phyloP scores from a whole-genome alignment of 768 basidiomycete species.

The Suillus hirtellus region DNA sequence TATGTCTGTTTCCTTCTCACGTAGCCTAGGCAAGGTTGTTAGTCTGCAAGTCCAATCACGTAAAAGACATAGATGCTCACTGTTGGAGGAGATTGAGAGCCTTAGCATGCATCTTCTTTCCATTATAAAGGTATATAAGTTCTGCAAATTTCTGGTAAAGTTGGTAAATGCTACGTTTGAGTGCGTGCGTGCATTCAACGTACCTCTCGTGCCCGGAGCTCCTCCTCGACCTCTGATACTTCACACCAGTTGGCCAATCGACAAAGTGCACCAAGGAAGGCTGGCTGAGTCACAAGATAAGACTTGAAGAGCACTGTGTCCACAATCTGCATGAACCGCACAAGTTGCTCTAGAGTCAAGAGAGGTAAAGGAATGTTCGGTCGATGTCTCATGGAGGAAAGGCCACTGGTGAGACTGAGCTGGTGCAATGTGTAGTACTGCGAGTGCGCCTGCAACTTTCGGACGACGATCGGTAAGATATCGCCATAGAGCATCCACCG shows the following conservation, averaged over 20 bases:
- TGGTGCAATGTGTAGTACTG: slow-evolving; percentile 65
- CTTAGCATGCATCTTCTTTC: slow-evolving; percentile 93
- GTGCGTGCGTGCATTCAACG: slow-evolving; percentile 17
- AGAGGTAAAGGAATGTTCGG: slow-evolving; percentile 73
- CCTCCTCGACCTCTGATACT: slow-evolving; percentile 89
- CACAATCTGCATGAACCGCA: slow-evolving; percentile 89
- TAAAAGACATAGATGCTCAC: slow-evolving; percentile 55
- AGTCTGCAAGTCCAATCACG: too few species aligned
- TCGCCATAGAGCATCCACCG: slow-evolving; percentile 84
- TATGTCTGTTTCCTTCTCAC: slow-evolving; percentile 73
- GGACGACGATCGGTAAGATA: slow-evolving; percentile 91
- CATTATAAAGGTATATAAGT: slow-evolving; percentile 87
- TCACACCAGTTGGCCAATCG: slow-evolving; percentile 97
- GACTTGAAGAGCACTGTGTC: slow-evolving; percentile 95
- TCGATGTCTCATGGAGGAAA: slow-evolving; percentile 68
- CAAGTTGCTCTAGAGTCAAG: slow-evolving; percentile 80
- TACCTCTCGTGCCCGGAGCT: slow-evolving; percentile 78
- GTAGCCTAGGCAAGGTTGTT: slow-evolving; percentile 52
- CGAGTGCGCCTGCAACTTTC: slow-evolving; percentile 78
- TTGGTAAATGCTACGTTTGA: slow-evolving; percentile 6
- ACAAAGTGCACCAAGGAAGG: slow-evolving; percentile 82
- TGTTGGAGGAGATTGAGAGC: slow-evolving; percentile 82
- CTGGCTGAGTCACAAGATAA: slow-evolving; percentile 80
- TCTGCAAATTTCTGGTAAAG: slow-evolving; percentile 80
- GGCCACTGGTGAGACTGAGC: slow-evolving; percentile 68